Conservation (phyloP, 352 stramenopile species). For the Saprolegnia parasitica region DNA sequence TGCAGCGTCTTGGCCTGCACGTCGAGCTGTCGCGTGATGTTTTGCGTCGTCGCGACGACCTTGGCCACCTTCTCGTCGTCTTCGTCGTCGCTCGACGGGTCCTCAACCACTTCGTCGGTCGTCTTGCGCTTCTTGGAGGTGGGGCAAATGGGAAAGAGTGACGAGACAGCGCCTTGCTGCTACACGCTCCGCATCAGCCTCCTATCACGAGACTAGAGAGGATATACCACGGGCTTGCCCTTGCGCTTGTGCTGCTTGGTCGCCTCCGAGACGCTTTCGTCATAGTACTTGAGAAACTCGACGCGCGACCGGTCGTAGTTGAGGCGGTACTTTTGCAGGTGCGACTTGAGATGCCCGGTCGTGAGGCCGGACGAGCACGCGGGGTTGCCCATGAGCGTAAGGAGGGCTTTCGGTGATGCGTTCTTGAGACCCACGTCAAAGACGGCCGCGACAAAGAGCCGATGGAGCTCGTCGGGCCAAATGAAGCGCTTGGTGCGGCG, state of each 20-base stretch:
- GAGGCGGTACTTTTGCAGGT: constrained; percentile 85
- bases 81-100: constrained; percentile 37
- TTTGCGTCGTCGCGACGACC: constrained; percentile 19
- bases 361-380: constrained; percentile 58
- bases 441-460: constrained; percentile 82
- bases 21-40: constrained; percentile 28
- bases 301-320: constrained; percentile 81
- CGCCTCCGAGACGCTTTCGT: constrained; percentile 49
- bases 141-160: constrained; percentile 65
- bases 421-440: constrained; percentile 88
- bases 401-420: constrained; percentile 74
- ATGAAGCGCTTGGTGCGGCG: constrained; percentile 85
- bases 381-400: constrained; percentile 63
- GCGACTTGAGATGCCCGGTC: constrained; percentile 83
- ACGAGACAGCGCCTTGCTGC: constrained; percentile 19
- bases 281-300: constrained; percentile 84
- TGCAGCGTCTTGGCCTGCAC: constrained; percentile 25
- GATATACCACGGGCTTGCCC: constrained; percentile 21
- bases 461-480: constrained; percentile 84
- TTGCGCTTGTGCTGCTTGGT: constrained; percentile 27
- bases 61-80: constrained; percentile 24
- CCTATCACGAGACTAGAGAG: not conserved
- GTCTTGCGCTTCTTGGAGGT: constrained; percentile 37
- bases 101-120: constrained; percentile 34
- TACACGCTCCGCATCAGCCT: not conserved